A percentile compares a stretch with the other conserved stretches of the same genome.
Evolutionary conservation across 2,329 filamentous ascomycete genomes (phyloP).

Genomic region (Xylaria sp.): DNA sequence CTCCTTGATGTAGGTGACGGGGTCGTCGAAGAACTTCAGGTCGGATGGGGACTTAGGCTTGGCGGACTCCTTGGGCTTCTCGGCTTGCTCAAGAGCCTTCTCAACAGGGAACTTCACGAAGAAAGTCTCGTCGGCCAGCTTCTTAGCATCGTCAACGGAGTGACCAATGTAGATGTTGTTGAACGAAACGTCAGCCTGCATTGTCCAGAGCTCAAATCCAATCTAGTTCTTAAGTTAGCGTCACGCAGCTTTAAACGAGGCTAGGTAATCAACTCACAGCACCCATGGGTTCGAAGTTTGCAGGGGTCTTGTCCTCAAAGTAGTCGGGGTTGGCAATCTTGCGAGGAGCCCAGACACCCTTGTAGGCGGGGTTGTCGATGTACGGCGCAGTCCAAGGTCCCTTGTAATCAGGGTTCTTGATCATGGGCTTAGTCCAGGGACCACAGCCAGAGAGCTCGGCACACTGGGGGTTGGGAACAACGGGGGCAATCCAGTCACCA

Average conservation of each 20-base stretch:
- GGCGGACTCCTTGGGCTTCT: slow-evolving; percentile 77
- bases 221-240: slow-evolving; percentile 65
- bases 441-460: slow-evolving; percentile 93
- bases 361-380: slow-evolving; percentile 98
- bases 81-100: slow-evolving; percentile 79
- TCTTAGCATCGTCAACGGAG: slow-evolving; percentile 90
- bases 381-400: slow-evolving; percentile 95
- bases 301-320: slow-evolving; percentile 95
- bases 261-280: slow-evolving; percentile 72
- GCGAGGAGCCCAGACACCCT: slow-evolving; percentile 91
- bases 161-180: slow-evolving; percentile 99
- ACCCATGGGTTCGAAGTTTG: slow-evolving; percentile 98
- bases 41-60: slow-evolving; percentile 77
- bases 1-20: slow-evolving; percentile 86
- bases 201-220: slow-evolving; percentile 99
- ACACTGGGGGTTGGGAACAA: slow-evolving; percentile 95
- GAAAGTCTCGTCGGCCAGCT: slow-evolving; percentile 89
- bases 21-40: slow-evolving; percentile 91
- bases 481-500: slow-evolving; percentile 93
- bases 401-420: slow-evolving; percentile 97
- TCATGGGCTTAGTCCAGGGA: slow-evolving; percentile 90
- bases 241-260: neutral
- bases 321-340: slow-evolving; percentile 98
- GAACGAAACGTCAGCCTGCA: slow-evolving; percentile 98
- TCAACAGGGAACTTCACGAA: slow-evolving; percentile 87